A percentile compares a stretch with the other conserved stretches of the same genome.
phyloP scores from a whole-genome alignment of 495 filamentous ascomycete species.

The Xylaria nigripes region DNA sequence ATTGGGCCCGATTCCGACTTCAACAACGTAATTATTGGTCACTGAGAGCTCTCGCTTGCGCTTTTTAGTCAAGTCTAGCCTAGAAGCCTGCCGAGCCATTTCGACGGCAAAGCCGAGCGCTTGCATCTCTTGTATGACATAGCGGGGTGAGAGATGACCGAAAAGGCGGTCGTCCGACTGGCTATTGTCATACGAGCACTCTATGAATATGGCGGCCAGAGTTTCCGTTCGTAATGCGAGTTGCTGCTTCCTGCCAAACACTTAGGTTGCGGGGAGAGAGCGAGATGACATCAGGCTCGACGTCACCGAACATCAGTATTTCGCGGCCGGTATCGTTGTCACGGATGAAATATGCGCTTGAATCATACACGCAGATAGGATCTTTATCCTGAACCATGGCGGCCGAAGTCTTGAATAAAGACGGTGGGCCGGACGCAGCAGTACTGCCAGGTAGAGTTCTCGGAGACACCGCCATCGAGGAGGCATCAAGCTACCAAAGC shows the following conservation, averaged over 20 bases:
- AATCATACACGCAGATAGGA: slow-evolving; percentile 60
- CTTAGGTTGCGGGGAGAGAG: slow-evolving; percentile 65
- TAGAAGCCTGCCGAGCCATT: slow-evolving; percentile 26
- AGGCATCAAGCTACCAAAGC: slow-evolving; percentile 30
- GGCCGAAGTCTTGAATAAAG: slow-evolving; percentile 13
- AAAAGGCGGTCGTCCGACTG: slow-evolving; percentile 68
- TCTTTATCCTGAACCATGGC: slow-evolving; percentile 26
- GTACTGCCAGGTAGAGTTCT: slow-evolving; percentile 12
- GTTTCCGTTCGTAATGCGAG: slow-evolving; percentile 60
- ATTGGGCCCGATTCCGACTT: not conserved
- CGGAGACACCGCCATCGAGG: slow-evolving; percentile 11
- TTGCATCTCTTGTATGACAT: slow-evolving; percentile 67
- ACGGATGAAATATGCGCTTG: slow-evolving; percentile 85
- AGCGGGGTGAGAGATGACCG: slow-evolving; percentile 79
- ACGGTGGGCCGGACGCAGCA: slow-evolving; percentile 18
- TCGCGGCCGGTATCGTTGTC: slow-evolving; percentile 59
- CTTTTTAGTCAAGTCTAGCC: slow-evolving; percentile 30
- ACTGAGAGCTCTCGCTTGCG: slow-evolving; percentile 30
- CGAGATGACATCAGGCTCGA: slow-evolving; percentile 84
- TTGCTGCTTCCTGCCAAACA: slow-evolving; percentile 81
- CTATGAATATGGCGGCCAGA: slow-evolving; percentile 82
- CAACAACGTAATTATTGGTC: slow-evolving; percentile 4
- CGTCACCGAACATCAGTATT: slow-evolving; percentile 88
- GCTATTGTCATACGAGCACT: slow-evolving; percentile 82
- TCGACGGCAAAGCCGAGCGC: slow-evolving; percentile 60